Base-by-base conservation (phyloP, 345 rosid genomes). In the Arabidopsis thaliana region DNA sequence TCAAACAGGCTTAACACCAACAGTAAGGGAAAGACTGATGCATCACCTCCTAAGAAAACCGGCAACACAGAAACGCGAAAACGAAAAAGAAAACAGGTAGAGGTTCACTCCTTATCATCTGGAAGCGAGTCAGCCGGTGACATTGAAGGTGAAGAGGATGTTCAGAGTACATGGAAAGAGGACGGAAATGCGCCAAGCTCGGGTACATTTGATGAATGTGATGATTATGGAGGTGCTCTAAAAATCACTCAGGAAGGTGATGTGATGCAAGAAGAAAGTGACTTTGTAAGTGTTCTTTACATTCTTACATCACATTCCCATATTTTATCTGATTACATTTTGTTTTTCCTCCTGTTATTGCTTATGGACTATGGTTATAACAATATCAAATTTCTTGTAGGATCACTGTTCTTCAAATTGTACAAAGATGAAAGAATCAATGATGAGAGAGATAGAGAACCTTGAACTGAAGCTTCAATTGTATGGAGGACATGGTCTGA, bases 381-480 rank as follows among this genome's bases (percentile, higher is more conserved):
- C 14, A 53, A 12, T 10, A 24, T 9, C 1, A 24, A 52, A 23
- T 33, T 3, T 58, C 25, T 33, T 1, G 12, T 40, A 72, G 69
- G 25, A 41, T 22, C 76, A 63, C 9, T 49, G 55, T 64, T 13
- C 53, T 61, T 25, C 65, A 16, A 24, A 56, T 34, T 45, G 65
- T 20, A 32, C 0, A 50, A 34, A 57, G 72, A 57, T 40, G 3
- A 74, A 55, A 10, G 78, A 65, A 25, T n/a, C 78, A 65, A 57
- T 74, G 72, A 37, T 25, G 59, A 48, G 59, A 66, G 78, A 57
- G 59, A 74, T 57, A 46, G 78, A 74, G 23, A 57, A 37, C 28
- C 66, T 74, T 14, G 58, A 65, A 37, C 11, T 37, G 50, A 74
- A 65, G 46, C 59, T 74, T 45, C 33, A 56, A 12, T 3, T 74